Evolutionary conservation across 805 yeast species (phyloP).

Genomic region (Saturnispora zaruensis): DNA sequence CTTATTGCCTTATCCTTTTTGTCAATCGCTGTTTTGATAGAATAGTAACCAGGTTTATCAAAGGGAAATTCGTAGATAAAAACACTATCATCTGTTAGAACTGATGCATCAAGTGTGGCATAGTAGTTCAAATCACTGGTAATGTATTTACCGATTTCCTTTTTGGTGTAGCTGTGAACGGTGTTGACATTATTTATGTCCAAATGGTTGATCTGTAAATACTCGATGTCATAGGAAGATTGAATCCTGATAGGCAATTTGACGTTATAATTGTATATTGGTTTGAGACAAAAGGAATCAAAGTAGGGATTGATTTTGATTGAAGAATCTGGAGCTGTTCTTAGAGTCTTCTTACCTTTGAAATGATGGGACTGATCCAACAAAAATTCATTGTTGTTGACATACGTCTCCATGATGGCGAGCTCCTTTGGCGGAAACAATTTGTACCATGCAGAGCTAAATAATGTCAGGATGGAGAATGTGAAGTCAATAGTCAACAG

Average conservation of each 20-base stretch:
- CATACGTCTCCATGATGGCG: constrained; percentile 26
- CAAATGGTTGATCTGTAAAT: constrained; percentile 53
- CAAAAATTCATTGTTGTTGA: constrained; percentile 28
- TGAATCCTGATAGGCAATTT: constrained; percentile 71
- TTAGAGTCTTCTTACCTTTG: constrained; percentile 78
- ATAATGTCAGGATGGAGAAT: constrained; percentile 34
- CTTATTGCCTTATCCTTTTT: constrained; percentile 44
- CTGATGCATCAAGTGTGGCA: constrained; percentile 15
- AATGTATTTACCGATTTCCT: constrained; percentile 39
- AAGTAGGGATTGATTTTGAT: constrained; percentile 74
- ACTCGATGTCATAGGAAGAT: constrained; percentile 64
- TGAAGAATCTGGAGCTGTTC: constrained; percentile 85
- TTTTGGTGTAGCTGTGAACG: constrained; percentile 45
- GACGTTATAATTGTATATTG: constrained; percentile 24
- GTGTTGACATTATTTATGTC: constrained; percentile 44
- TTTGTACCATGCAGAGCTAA: constrained; percentile 14
- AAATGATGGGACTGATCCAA: constrained; percentile 54
- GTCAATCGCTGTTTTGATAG: constrained; percentile 60
- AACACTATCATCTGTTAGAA: constrained; percentile 31
- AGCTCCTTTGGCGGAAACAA: constrained; percentile 26
- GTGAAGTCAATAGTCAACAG: constrained; percentile 44
- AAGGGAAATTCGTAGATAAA: constrained; percentile 61
- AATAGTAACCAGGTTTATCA: constrained; percentile 66
- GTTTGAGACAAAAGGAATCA: constrained; percentile 53
- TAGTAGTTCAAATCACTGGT: constrained; percentile 19